Conservation (phyloP, 495 filamentous ascomycete species). For the Aspergillus incahuasiensis region DNA sequence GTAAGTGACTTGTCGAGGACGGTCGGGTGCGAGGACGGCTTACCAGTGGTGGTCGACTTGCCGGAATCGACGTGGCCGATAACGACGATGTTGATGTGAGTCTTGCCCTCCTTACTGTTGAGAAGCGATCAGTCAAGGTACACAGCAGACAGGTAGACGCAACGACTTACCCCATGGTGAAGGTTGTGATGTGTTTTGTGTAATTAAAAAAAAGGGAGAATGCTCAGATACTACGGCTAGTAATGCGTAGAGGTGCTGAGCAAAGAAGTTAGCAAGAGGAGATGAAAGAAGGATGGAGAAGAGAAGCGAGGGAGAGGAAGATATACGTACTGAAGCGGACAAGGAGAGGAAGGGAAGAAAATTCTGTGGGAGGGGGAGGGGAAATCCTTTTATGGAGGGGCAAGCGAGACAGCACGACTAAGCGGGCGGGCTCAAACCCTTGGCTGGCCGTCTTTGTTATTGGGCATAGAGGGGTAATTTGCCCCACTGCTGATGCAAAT, state of each 20-base stretch:
- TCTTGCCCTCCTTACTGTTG: constrained; percentile 75
- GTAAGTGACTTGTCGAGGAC: constrained; percentile 23
- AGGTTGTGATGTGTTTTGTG: constrained; percentile 40
- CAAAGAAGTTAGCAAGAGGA: constrained; percentile 33
- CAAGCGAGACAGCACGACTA: constrained; percentile 44
- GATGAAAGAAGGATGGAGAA: constrained; percentile 18
- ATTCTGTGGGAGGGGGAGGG: constrained; percentile 43
- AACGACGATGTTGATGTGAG: constrained; percentile 96
- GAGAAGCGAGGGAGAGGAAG: constrained; percentile 29
- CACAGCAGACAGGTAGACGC: neutral
- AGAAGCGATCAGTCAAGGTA: constrained; percentile 12
- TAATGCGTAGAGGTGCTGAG: constrained; percentile 50
- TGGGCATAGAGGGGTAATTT: constrained; percentile 25
- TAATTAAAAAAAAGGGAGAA: constrained; percentile 40
- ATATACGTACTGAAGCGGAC: constrained; percentile 51
- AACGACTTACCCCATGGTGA: constrained; percentile 50
- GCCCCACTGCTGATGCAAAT: constrained; percentile 31
- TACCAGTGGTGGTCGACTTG: constrained; percentile 95
- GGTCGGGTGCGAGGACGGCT: constrained; percentile 22
- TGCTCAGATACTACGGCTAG: constrained; percentile 51
- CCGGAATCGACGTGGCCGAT: constrained; percentile 99
- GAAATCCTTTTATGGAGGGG: constrained; percentile 52
- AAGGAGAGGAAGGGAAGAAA: constrained; percentile 36
- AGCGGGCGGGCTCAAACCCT: constrained; percentile 42
- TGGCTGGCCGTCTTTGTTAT: constrained; percentile 22